A percentile compares a stretch with the other conserved stretches of the same genome.
Conservation (phyloP, 2,329 filamentous ascomycete genomes). For the Trichothecium roseum region DNA sequence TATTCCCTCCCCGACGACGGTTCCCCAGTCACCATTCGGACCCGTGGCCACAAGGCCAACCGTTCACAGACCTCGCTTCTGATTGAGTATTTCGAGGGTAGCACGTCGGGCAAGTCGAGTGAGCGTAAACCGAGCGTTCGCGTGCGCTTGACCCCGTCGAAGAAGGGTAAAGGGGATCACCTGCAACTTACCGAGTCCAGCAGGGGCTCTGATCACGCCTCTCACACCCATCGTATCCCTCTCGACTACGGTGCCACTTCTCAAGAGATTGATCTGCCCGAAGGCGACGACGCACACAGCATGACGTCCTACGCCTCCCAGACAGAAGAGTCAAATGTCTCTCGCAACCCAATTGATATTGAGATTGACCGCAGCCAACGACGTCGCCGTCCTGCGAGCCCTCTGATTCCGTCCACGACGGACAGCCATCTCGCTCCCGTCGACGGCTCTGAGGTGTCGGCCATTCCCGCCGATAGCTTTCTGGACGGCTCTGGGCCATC, state of each 20-base stretch:
- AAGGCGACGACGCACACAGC: conserved; percentile 53
- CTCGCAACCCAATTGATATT: conserved; percentile 72
- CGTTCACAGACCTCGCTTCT: conserved; percentile 80
- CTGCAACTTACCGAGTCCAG: conserved; percentile 74
- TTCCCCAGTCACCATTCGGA: conserved; percentile 85
- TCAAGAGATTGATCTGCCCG: conserved; percentile 31
- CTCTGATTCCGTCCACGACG: conserved; percentile 43
- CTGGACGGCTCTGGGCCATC: conserved; percentile 45
- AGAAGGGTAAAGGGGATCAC: conserved; percentile 58
- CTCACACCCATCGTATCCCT: conserved; percentile 43
- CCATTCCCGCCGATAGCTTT: conserved; percentile 54
- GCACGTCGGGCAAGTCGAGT: conserved; percentile 41
- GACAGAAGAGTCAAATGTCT: conserved; percentile 70
- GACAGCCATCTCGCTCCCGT: conserved; percentile 49
- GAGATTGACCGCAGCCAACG: conserved; percentile 61
- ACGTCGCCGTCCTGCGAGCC: conserved; percentile 57
- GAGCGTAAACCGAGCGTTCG: conserved; percentile 73
- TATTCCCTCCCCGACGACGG: conserved; percentile 80
- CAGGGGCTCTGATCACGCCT: conserved; percentile 61
- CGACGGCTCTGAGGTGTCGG: conserved; percentile 75
- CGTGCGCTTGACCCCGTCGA: conserved; percentile 70
- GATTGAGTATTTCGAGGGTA: conserved; percentile 90
- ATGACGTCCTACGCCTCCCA: conserved; percentile 67
- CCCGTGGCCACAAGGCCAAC: conserved; percentile 48
- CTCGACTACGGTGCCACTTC: conserved; percentile 13